Conservation (phyloP, 768 basidiomycete genomes). For the Psilocybe tampanensis region DNA sequence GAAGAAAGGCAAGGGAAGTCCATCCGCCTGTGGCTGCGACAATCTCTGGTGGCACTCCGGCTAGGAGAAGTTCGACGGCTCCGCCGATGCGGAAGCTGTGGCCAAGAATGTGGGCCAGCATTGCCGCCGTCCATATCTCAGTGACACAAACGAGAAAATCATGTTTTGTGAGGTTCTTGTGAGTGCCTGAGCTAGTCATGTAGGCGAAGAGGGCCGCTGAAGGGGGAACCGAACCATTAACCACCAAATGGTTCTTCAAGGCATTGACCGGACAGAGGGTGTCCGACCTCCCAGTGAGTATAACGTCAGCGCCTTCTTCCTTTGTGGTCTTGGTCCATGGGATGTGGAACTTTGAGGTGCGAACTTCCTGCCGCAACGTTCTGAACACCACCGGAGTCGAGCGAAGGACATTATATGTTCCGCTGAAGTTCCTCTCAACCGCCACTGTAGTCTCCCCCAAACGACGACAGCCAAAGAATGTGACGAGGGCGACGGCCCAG, state of each 20-base stretch:
- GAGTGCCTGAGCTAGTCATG: not conserved
- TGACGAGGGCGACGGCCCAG: conserved; percentile 32
- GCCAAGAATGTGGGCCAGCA: conserved; percentile 14
- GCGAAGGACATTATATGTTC: conserved; percentile 1
- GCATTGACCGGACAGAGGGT: conserved; percentile 7
- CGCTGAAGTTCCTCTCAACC: not conserved
- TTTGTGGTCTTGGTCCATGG: conserved; percentile 35
- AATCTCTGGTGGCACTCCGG: conserved; percentile 27
- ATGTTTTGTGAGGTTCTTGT: conserved; percentile 5
- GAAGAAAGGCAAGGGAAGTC: conserved; percentile 32
- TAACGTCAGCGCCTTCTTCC: conserved; percentile 12
- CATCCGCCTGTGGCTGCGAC: conserved; percentile 30
- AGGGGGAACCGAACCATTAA: not conserved
- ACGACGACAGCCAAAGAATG: conserved; percentile 37
- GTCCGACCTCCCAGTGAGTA: conserved; percentile 12
- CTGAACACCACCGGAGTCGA: not conserved
- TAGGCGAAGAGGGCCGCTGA: conserved; percentile 15
- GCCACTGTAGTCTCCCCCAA: conserved; percentile 31
- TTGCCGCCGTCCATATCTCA: conserved; percentile 7
- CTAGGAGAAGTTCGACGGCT: conserved; percentile 23
- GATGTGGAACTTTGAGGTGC: conserved; percentile 21
- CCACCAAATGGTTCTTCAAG: conserved; percentile 9
- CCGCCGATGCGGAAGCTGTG: conserved; percentile 35
- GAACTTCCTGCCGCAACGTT: conserved; percentile 4
- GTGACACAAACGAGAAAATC: conserved; percentile 9